Percentiles rank a stretch among this genome's conserved stretches.
Evolutionary conservation across 129 eudicot species (phyloP).

Genomic region (Flaveria trinervia): DNA sequence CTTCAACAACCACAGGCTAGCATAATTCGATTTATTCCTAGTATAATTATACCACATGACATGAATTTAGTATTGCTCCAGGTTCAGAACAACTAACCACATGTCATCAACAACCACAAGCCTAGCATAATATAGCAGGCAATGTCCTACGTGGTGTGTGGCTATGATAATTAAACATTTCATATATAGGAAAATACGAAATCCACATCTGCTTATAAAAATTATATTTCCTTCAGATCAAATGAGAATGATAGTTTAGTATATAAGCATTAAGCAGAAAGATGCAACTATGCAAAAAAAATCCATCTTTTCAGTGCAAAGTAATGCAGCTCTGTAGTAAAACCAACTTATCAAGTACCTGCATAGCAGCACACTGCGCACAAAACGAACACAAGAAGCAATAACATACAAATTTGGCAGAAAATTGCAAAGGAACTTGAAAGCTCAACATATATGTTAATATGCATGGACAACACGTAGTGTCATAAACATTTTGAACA

Average conservation of each 20-base stretch:
- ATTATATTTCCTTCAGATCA: background rate
- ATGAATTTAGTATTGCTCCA: background rate
- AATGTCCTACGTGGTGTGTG: background rate
- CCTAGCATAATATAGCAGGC: slow-evolving; percentile 7
- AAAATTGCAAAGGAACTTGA: background rate
- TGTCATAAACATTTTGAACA: background rate
- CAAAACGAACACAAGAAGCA: background rate
- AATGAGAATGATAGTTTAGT: background rate
- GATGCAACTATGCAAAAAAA: background rate
- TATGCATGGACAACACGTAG: background rate
- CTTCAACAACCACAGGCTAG: background rate
- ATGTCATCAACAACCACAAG: background rate
- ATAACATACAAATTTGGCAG: background rate
- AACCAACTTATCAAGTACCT: background rate
- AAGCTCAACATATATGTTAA: background rate
- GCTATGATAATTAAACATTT: background rate
- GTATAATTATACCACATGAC: too few species aligned
- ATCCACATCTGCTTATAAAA: slow-evolving; percentile 4
- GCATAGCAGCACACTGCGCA: background rate
- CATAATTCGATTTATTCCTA: background rate
- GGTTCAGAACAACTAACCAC: background rate
- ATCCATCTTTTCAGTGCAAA: background rate
- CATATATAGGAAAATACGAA: slow-evolving; percentile 3
- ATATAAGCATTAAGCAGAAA: background rate
- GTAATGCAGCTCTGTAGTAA: background rate